Conservation (phyloP, 495 filamentous ascomycete genomes). For the Aspergillus funiculosus region DNA sequence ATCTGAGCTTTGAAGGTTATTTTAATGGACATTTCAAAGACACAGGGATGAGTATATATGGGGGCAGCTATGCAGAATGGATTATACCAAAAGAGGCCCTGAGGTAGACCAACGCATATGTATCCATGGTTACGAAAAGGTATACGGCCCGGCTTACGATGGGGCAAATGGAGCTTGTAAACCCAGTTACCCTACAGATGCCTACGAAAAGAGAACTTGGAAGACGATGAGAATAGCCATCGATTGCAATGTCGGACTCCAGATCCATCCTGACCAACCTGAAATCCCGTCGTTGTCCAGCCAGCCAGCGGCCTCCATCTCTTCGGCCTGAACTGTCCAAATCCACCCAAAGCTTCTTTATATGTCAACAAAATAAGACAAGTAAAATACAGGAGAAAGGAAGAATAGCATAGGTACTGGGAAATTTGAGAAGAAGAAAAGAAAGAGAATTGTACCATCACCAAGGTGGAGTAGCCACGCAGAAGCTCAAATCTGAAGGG, state of each 20-base stretch:
- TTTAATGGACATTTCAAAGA: too few relatives aligned
- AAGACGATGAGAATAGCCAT: too few relatives aligned
- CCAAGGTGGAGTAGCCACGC: conserved; percentile 14
- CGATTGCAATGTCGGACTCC: background rate
- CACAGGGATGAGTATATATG: too few relatives aligned
- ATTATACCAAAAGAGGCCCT: too few relatives aligned
- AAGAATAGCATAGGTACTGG: conserved; percentile 19
- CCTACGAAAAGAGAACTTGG: too few relatives aligned
- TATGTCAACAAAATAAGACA: conserved; percentile 17
- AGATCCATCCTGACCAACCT: background rate
- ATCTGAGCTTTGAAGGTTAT: too few relatives aligned
- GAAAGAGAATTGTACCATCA: conserved; percentile 7
- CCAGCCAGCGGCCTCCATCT: conserved; percentile 2
- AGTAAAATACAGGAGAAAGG: conserved; percentile 31
- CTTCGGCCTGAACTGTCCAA: conserved; percentile 17
- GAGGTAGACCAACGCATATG: too few relatives aligned
- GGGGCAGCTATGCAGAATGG: too few relatives aligned
- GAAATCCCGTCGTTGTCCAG: background rate
- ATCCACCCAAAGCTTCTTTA: conserved; percentile 15
- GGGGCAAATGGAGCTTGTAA: too few relatives aligned
- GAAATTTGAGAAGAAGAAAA: conserved; percentile 3
- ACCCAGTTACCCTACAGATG: too few relatives aligned
- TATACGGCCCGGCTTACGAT: too few relatives aligned
- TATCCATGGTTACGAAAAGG: too few relatives aligned
- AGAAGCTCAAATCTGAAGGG: conserved; percentile 38